A percentile compares a stretch with the other conserved stretches of the same genome.
These are phyloP conservation scores for Papiliotrema laurentii DNA, from an alignment of 1,284 basidiomycete genomes.

Conservation along the genomic window DNA sequence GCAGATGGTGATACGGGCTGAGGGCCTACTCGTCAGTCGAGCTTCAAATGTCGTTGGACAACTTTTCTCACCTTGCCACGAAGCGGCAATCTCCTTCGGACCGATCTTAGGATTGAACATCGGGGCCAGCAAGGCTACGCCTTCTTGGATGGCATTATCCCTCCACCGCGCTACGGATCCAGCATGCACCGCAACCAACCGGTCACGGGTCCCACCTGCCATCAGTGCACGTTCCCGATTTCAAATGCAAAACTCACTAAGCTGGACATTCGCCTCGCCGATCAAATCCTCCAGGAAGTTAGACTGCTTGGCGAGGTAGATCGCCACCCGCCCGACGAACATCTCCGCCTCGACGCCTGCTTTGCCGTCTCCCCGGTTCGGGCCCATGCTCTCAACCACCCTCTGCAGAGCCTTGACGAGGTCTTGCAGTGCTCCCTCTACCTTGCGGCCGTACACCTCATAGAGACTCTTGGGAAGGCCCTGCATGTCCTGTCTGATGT, in stretches of 20 bases:
- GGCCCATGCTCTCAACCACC: constrained; percentile 25
- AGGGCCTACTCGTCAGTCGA: constrained; percentile 7
- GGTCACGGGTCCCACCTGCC: constrained; percentile 1
- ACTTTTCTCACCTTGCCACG: constrained; percentile 32
- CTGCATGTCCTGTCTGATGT: constrained; percentile 33
- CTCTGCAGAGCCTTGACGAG: constrained; percentile 26
- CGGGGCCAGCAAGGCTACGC: constrained; percentile 17
- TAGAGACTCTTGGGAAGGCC: constrained; percentile 21
- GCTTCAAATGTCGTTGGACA: not conserved
- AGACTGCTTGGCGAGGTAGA: constrained; percentile 32
- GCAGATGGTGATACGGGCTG: constrained; percentile 28
- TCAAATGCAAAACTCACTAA: constrained; percentile 11
- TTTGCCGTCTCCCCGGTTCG: constrained; percentile 16
- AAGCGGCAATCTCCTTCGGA: constrained; percentile 19
- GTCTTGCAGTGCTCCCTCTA: constrained; percentile 15
- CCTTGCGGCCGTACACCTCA: constrained; percentile 22
- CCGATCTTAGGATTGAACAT: constrained; percentile 24
- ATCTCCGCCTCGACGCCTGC: constrained; percentile 35
- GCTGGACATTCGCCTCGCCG: constrained; percentile 12
- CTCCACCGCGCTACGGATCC: constrained; percentile 31
- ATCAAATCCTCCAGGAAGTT: constrained; percentile 28
- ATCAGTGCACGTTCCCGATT: not conserved
- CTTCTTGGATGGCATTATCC: constrained; percentile 15
- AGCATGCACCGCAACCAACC: constrained; percentile 25
- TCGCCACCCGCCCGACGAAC: constrained; percentile 41